A percentile compares a stretch with the other conserved stretches of the same genome.
Evolutionary conservation across 2,329 filamentous ascomycete species (phyloP).

Genomic region (Exophiala bonariae): DNA sequence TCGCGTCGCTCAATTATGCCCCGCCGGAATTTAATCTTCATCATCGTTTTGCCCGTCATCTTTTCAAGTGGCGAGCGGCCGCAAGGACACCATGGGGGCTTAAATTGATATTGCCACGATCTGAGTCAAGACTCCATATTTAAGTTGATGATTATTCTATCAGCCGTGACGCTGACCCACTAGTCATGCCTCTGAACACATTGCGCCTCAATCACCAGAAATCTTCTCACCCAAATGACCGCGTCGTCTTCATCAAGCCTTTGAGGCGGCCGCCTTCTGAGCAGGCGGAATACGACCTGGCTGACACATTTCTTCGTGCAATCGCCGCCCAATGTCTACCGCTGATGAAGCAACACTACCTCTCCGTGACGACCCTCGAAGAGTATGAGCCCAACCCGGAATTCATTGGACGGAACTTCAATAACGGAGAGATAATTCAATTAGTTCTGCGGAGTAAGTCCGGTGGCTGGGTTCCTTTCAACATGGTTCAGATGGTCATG

Average conservation of each 20-base stretch:
- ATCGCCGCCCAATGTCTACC: constrained; percentile 80
- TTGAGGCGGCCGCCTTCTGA: constrained; percentile 56
- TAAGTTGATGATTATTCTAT: no score
- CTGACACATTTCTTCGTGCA: constrained; percentile 71
- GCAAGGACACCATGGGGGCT: no score
- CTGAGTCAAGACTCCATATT: no score
- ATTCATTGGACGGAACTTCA: constrained; percentile 88
- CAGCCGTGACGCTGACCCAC: no score
- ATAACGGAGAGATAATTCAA: constrained; percentile 83
- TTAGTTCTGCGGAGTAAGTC: constrained; percentile 70
- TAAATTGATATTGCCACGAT: no score
- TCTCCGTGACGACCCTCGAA: constrained; percentile 70
- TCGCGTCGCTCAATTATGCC: no score
- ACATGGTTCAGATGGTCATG: constrained; percentile 91
- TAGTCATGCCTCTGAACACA: constrained; percentile 72
- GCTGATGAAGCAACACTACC: constrained; percentile 65
- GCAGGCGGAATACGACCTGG: constrained; percentile 54
- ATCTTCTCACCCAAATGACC: constrained; percentile 30
- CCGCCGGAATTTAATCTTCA: no score
- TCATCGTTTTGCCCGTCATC: no score
- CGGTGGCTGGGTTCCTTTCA: constrained; percentile 72
- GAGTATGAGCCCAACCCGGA: constrained; percentile 79
- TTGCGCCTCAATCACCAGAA: constrained; percentile 65
- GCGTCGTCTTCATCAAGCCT: constrained; percentile 82
- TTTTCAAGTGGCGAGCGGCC: constrained; percentile 2